Percentiles rank a stretch among this genome's conserved stretches.
phyloP scores from a whole-genome alignment of 73 alveolate species.

The Paramecium caudatum region DNA sequence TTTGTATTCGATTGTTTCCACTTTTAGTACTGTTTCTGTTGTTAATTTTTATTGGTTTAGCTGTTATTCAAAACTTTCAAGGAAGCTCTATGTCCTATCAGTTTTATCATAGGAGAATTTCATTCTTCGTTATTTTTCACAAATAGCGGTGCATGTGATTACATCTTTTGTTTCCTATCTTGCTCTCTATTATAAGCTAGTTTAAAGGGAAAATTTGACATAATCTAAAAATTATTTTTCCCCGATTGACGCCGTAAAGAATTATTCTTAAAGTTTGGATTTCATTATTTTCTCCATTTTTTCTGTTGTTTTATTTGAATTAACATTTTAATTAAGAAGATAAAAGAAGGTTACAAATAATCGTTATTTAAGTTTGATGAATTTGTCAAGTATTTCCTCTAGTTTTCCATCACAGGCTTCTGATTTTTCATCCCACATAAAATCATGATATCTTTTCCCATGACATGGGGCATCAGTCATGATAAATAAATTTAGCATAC shows the following conservation, averaged over 20 bases:
- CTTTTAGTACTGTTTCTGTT: not conserved
- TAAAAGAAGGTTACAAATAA: not conserved
- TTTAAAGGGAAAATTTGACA: not conserved
- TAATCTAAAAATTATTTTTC: conserved; percentile 27
- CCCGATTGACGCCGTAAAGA: not conserved
- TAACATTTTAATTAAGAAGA: too few species aligned
- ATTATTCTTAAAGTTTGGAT: not conserved
- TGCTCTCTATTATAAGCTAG: not conserved
- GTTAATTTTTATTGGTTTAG: not conserved
- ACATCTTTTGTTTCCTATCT: not conserved
- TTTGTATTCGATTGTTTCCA: not conserved
- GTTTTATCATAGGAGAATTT: not conserved
- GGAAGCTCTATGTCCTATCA: not conserved
- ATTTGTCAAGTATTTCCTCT: not conserved
- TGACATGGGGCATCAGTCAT: conserved; percentile 66
- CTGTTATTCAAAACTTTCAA: not conserved
- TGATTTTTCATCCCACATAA: not conserved
- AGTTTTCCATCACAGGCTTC: not conserved
- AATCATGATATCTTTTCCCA: conserved; percentile 30
- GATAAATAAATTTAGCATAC: not conserved
- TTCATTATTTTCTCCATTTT: not conserved
- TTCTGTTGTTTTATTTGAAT: not conserved
- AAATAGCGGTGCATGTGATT: not conserved
- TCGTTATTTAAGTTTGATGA: not conserved
- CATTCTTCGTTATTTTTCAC: not conserved